These are phyloP conservation scores for Basidiobolus meristosporus DNA, from an alignment of 371 early-diverging fungal species.

Conservation along the genomic window DNA sequence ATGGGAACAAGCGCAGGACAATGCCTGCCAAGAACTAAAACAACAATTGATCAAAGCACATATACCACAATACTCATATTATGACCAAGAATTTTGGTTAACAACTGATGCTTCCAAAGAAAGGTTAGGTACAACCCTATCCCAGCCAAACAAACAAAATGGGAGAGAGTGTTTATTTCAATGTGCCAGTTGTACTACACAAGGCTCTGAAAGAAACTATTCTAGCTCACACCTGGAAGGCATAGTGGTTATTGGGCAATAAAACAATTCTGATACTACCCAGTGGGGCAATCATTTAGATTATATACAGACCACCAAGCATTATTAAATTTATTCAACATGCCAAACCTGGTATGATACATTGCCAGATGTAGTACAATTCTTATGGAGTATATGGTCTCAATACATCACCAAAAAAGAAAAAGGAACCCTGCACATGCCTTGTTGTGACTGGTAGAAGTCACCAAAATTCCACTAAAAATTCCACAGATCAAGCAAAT, in stretches of 20 bases:
- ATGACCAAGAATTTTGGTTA: slow-evolving; percentile 7
- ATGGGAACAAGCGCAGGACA: slow-evolving; percentile 7
- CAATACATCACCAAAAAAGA: too few relatives aligned
- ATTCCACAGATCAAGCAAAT: too few relatives aligned
- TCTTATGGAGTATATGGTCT: too few relatives aligned
- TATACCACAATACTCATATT: slow-evolving; percentile 9
- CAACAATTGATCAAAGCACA: slow-evolving; percentile 6
- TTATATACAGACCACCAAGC: slow-evolving; percentile 13
- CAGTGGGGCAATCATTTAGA: slow-evolving; percentile 7
- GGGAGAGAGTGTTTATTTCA: slow-evolving; percentile 5
- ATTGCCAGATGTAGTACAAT: too few relatives aligned
- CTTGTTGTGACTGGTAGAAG: too few relatives aligned
- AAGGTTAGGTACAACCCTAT: slow-evolving; percentile 13
- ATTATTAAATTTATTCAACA: too few relatives aligned
- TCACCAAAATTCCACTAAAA: too few relatives aligned
- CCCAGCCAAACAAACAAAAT: slow-evolving; percentile 12
- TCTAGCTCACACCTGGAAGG: slow-evolving; percentile 8
- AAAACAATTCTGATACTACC: slow-evolving; percentile 12
- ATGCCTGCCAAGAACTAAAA: slow-evolving; percentile 8
- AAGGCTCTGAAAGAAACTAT: slow-evolving; percentile 6
- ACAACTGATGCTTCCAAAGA: slow-evolving; percentile 11
- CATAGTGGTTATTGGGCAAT: slow-evolving; percentile 13
- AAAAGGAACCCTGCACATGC: too few relatives aligned
- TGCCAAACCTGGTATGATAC: too few relatives aligned
- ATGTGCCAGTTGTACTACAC: slow-evolving; percentile 2